Evolutionary conservation across 306 rosid genomes (phyloP), one percentile per base, ranked within the genome.

Genomic region (Quercus gilva): DNA sequence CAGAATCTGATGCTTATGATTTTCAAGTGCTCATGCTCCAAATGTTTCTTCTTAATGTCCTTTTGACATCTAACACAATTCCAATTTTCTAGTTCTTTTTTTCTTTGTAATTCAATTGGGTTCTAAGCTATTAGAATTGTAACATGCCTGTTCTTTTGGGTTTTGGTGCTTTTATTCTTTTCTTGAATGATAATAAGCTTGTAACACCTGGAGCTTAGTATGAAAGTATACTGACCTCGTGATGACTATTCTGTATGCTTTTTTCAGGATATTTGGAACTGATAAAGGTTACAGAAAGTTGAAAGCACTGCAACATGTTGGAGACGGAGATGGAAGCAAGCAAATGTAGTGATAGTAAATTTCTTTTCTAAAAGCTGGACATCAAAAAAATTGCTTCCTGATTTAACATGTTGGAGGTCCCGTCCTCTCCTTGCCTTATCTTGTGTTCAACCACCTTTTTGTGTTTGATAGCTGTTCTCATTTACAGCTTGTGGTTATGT

Each of bases 211-310:
- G 70, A 29, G 70, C 20, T 3, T 29, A 17, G 23, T 1, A 3
- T 29, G 2, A 4, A 64, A 64, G 20, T 29, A 17, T 29, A 12
- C 74, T 69, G 60, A 60, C 21, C 26, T 19, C 18, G 58, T 23
- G 13, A 49, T 58, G 2, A 9, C 33, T 57, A 7, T 73, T 26
- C 20, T 64, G 17, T 33, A 31, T 45, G 37, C 10, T 18, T 58
- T 58, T 41, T 53, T 49, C 89, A 88, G 91, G 89, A 71, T 88
- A 41, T 88, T 88, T 84, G 91, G 91, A 21, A 88, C 91, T 2
- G 91, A 88, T 65, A 79, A 73, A 15, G 91, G 91, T 19, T 88
- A 83, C 81, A 76, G 85, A 81, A 88, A 81, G 86, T 77, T 88
- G 85, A 82, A 81, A 59, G 86, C 59, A 18, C 82, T 88, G 72